These are phyloP conservation scores for Gyromitra esculenta DNA, from an alignment of 2,329 filamentous ascomycete species.

Conservation along the genomic window DNA sequence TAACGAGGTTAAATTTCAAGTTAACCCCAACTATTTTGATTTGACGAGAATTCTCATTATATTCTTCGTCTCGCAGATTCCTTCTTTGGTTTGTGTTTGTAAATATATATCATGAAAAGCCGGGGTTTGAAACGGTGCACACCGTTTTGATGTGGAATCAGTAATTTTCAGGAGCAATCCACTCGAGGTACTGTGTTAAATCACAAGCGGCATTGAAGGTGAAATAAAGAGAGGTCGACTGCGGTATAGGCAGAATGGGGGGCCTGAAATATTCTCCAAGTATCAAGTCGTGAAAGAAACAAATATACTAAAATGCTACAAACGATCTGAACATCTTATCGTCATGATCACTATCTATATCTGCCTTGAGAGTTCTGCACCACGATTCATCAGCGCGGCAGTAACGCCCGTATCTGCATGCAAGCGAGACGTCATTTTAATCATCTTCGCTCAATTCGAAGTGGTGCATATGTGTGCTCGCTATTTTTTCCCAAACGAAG, in stretches of 20 bases:
- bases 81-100: neutral
- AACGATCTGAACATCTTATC: neutral
- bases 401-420: constrained; percentile 8
- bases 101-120: neutral
- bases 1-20: neutral
- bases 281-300: neutral
- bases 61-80: neutral
- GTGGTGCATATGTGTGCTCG: constrained; percentile 3
- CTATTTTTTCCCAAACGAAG: constrained; percentile 12
- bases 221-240: neutral
- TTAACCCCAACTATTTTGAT: neutral
- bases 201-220: neutral
- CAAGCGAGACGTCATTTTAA: constrained; percentile 1
- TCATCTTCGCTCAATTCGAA: neutral
- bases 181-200: neutral
- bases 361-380: neutral
- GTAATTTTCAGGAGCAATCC: neutral
- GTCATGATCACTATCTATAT: neutral
- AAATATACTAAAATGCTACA: neutral
- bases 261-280: neutral
- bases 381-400: constrained; percentile 3
- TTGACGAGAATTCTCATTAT: neutral
- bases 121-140: neutral
- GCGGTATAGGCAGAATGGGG: neutral
- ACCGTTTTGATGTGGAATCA: neutral